Evolutionary conservation across 1,284 basidiomycete genomes (phyloP), one percentile per base, ranked within the genome.

Genomic region (Pseudozyma hubeiensis): DNA sequence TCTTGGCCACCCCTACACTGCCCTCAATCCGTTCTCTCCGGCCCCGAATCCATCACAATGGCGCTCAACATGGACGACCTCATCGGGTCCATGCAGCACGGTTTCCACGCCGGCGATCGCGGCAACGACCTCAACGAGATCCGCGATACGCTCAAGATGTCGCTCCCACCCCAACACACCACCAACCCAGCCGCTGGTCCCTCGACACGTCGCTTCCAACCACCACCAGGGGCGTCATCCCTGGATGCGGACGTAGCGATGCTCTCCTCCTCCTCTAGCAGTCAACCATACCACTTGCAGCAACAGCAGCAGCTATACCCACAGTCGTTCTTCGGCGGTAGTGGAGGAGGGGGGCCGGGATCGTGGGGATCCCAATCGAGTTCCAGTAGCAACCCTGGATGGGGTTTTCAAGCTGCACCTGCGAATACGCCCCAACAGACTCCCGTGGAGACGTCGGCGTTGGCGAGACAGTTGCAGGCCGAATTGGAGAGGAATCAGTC

Each of bases 51-150:
- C 13, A 41, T 7, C 43, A 53, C 35, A 13, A 80, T 80, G 78
- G 78, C 78, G 57, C 60, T 80, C 30, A 78, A 80, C 44, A 64
- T 80, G 55, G 78, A 80, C 61, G 78, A 80, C 48, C 74, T 80
- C 6, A 80, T 80, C 53, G 78, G 78, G 16, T 77, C 74, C 8
- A 80, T 80, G 78, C 78, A 78, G 54, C 73, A 76, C 40, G 59
- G 63, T 39, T 74, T 77, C 39, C 72, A 78, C 39, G 77, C 76
- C 7, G 77, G 77, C 19, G 77, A 80, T 49, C 67, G 77, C 10
- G 78, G 78, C 10, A 67, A 70, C 30, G 78, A 78, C 14, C 55
- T 80, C 34, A 69, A 77, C 48, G 71, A 75, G 46, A 77, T 80
- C 16, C 66, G 78, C 5, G 76, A 77, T 44, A 61, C 66, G 7